These are phyloP conservation scores for Flaveria linearis DNA, from an alignment of 129 eudicot genomes.

Conservation along the genomic window DNA sequence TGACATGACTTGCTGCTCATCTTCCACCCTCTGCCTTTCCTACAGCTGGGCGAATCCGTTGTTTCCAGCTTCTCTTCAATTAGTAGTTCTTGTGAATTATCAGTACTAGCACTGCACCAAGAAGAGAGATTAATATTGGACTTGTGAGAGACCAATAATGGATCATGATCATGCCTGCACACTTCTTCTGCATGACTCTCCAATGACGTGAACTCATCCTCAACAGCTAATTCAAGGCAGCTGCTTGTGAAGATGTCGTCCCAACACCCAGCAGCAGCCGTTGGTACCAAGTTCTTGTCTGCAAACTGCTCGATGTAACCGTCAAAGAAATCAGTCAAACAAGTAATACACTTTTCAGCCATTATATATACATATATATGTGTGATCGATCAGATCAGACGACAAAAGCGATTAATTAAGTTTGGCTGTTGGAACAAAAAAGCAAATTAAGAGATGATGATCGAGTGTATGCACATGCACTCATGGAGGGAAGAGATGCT, in stretches of 20 bases:
- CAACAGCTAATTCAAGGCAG: constrained; percentile 43
- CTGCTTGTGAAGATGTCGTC: constrained; percentile 56
- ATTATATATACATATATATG: too few species aligned
- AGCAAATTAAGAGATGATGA: too few species aligned
- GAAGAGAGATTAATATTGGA: constrained; percentile 28
- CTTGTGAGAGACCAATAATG: constrained; percentile 31
- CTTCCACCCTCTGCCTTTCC: constrained; percentile 25
- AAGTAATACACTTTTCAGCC: too few species aligned
- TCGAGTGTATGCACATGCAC: too few species aligned
- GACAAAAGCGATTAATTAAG: too few species aligned
- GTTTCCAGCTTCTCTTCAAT: too few species aligned
- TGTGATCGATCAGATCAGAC: too few species aligned
- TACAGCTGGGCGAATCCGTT: constrained; percentile 26
- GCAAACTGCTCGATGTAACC: constrained; percentile 19
- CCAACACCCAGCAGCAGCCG: neutral
- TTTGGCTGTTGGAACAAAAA: too few species aligned
- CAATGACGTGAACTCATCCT: constrained; percentile 35
- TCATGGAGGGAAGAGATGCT: too few species aligned
- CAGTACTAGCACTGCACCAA: constrained; percentile 6
- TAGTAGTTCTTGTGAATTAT: too few species aligned
- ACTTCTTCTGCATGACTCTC: neutral
- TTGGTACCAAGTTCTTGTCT: constrained; percentile 9
- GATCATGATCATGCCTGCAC: too few species aligned
- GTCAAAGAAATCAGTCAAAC: constrained; percentile 42
- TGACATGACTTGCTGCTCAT: constrained; percentile 37